Evolutionary conservation across 768 basidiomycete genomes (phyloP).

Genomic region (Boletus pseudo-olivaceus): DNA sequence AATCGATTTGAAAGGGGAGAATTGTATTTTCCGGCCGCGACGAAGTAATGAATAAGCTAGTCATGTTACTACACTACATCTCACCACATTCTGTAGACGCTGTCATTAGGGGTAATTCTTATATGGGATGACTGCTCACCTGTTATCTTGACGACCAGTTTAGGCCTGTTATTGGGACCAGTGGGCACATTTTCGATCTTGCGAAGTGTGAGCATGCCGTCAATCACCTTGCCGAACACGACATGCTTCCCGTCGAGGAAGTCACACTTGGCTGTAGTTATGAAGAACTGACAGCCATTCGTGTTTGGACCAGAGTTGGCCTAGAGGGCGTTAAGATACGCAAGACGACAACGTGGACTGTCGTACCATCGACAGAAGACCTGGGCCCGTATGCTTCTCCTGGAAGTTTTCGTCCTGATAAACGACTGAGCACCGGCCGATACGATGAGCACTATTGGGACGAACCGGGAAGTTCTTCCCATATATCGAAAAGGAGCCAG

Average conservation of each 20-base stretch:
- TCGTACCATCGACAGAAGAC: conserved; percentile 85
- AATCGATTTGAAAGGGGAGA: not conserved
- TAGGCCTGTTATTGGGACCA: conserved; percentile 85
- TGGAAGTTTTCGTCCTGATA: conserved; percentile 90
- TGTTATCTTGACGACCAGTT: conserved; percentile 81
- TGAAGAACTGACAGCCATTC: conserved; percentile 98
- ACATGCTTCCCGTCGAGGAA: conserved; percentile 96
- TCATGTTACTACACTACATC: conserved; percentile 38
- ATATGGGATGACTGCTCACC: conserved; percentile 44
- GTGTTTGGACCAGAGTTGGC: conserved; percentile 95
- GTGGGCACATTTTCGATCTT: conserved; percentile 97
- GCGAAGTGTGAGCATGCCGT: conserved; percentile 91
- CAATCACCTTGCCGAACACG: conserved; percentile 86
- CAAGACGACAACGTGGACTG: not conserved
- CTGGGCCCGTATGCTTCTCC: conserved; percentile 83
- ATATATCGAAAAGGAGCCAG: conserved; percentile 95
- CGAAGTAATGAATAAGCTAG: not conserved
- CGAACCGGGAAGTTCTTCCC: conserved; percentile 88
- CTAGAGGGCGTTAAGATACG: conserved; percentile 36
- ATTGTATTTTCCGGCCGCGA: not conserved
- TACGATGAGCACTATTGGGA: not conserved
- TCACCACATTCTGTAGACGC: conserved; percentile 50
- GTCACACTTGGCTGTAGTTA: conserved; percentile 91
- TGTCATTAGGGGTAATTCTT: not conserved
- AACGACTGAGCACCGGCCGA: not conserved